phyloP scores from a whole-genome alignment of 2,329 filamentous ascomycete genomes.

The Aspergillus felis region DNA sequence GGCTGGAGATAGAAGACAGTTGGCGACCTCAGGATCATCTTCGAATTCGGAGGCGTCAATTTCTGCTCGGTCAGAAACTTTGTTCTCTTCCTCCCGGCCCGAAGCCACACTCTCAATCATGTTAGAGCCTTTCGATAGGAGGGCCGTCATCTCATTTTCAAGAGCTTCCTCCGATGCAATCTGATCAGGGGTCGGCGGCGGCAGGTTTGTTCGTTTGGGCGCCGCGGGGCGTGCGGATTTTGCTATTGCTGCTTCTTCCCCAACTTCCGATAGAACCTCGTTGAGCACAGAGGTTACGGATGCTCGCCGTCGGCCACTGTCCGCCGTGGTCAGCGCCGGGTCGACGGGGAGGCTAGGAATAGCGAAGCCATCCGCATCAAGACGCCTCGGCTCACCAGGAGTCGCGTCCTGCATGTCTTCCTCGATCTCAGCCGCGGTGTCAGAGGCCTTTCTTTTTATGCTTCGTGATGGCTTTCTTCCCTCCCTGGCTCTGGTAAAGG shows the following conservation, averaged over 20 bases:
- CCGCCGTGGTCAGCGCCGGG: conserved; percentile 33
- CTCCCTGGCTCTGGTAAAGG: conserved; percentile 60
- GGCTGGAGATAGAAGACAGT: conserved; percentile 68
- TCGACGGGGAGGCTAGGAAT: conserved; percentile 53
- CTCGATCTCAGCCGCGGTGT: conserved; percentile 43
- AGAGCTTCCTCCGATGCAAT: conserved; percentile 57
- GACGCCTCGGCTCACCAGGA: conserved; percentile 33
- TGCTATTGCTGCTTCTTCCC: conserved; percentile 14
- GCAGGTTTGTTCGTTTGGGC: conserved; percentile 31
- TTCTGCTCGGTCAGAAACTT: conserved; percentile 52
- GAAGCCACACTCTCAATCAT: conserved; percentile 28
- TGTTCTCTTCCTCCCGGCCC: conserved; percentile 30
- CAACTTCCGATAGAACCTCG: conserved; percentile 20
- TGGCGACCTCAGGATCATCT: conserved; percentile 80
- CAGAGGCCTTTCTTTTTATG: conserved; percentile 28
- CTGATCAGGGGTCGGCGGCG: conserved; percentile 57
- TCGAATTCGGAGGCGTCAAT: conserved; percentile 80
- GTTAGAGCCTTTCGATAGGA: conserved; percentile 48
- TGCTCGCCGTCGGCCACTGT: conserved; percentile 15
- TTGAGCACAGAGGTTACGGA: conserved; percentile 20
- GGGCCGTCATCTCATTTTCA: conserved; percentile 66
- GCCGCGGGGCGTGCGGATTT: conserved; percentile 29
- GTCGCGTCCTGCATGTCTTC: conserved; percentile 39
- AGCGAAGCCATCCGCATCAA: conserved; percentile 66
- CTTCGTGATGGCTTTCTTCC: conserved; percentile 52